Evolutionary conservation across 108 stramenopile species (phyloP).

Genomic region (Cylindrotheca closterium): DNA sequence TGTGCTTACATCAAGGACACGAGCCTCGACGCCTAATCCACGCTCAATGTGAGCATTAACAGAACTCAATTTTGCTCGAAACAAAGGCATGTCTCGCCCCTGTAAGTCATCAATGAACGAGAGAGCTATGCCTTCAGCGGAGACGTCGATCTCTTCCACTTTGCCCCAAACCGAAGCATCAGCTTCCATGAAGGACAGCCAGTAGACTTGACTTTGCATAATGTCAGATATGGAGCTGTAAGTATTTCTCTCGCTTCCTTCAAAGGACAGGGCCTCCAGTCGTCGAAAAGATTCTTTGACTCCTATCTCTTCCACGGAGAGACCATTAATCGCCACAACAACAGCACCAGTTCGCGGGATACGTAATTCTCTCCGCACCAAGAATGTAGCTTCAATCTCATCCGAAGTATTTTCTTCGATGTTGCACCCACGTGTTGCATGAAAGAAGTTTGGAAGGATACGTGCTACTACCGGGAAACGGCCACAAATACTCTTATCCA

Average conservation of each 20-base stretch:
- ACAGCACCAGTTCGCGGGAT: slow-evolving; percentile 44
- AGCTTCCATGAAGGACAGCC: slow-evolving; percentile 54
- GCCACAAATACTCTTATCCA: slow-evolving; percentile 39
- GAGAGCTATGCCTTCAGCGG: slow-evolving; percentile 35
- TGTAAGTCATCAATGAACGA: slow-evolving; percentile 67
- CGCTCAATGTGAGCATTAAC: slow-evolving; percentile 36
- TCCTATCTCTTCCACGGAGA: slow-evolving; percentile 27
- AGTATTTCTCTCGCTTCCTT: neutral
- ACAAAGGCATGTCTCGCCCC: slow-evolving; percentile 68
- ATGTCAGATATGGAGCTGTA: neutral
- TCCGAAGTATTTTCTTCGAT: slow-evolving; percentile 18
- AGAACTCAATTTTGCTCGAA: slow-evolving; percentile 36
- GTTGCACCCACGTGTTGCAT: neutral
- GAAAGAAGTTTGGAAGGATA: neutral
- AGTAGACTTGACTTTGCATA: slow-evolving; percentile 4
- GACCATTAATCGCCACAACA: slow-evolving; percentile 39
- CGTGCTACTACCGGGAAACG: slow-evolving; percentile 34
- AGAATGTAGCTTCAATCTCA: slow-evolving; percentile 19
- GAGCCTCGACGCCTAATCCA: slow-evolving; percentile 45
- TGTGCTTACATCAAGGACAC: slow-evolving; percentile 21
- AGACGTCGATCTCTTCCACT: slow-evolving; percentile 38
- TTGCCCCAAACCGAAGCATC: slow-evolving; percentile 37
- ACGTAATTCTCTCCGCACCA: slow-evolving; percentile 18
- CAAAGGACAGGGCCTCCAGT: neutral
- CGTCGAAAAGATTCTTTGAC: slow-evolving; percentile 23